phyloP scores from a whole-genome alignment of 1,284 basidiomycete genomes.

The Ustilago crameri region DNA sequence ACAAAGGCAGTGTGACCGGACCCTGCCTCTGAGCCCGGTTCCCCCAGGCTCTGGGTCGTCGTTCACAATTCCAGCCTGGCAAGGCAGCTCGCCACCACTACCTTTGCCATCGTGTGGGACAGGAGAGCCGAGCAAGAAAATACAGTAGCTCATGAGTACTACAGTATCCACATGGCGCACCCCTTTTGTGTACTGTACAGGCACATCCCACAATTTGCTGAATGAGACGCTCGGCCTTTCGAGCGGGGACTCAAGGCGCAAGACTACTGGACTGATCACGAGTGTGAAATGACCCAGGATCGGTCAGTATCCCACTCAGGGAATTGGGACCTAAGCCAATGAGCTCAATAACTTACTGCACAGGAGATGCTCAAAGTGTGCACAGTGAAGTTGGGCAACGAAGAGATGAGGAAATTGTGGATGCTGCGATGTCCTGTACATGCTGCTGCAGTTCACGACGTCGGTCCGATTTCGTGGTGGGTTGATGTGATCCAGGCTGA shows the following conservation, averaged over 20 bases:
- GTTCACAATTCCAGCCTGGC: too few species aligned
- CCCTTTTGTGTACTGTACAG: neutral
- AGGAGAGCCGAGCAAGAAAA: neutral
- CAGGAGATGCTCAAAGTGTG: too few species aligned
- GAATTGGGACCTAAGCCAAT: too few species aligned
- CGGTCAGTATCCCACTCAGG: too few species aligned
- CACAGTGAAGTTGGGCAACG: too few species aligned
- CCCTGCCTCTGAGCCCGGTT: neutral
- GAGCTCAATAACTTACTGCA: too few species aligned
- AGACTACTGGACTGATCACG: neutral
- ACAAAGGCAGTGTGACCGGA: too few species aligned
- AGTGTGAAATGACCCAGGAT: neutral
- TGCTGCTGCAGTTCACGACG: too few species aligned
- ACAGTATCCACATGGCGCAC: neutral
- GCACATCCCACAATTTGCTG: slow-evolving; percentile 5
- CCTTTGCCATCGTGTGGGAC: too few species aligned
- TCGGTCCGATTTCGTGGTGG: neutral
- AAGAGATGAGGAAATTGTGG: too few species aligned
- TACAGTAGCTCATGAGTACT: neutral
- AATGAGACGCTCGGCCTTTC: slow-evolving; percentile 2
- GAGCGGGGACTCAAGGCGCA: neutral
- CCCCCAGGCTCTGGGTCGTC: neutral
- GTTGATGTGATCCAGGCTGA: neutral
- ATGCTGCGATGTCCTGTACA: too few species aligned
- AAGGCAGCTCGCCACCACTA: too few species aligned